A percentile compares a stretch with the other conserved stretches of the same genome.
phyloP scores from a whole-genome alignment of 2,329 filamentous ascomycete species.

The Ascochyta lentis region DNA sequence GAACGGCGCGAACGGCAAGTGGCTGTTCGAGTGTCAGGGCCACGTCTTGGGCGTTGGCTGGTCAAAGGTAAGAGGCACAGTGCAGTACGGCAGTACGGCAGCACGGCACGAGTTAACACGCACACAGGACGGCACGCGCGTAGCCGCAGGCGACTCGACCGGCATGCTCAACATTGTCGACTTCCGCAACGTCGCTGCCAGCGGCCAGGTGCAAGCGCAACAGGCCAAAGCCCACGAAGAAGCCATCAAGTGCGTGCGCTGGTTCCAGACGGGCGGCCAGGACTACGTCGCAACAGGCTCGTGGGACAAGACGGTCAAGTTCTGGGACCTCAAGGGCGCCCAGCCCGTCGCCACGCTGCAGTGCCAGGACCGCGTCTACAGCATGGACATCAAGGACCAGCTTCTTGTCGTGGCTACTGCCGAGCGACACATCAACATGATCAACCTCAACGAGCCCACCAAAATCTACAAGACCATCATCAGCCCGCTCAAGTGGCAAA shows the following conservation, averaged over 20 bases:
- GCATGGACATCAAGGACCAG: conserved; percentile 88
- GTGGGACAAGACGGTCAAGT: conserved; percentile 90
- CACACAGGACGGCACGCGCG: conserved; percentile 82
- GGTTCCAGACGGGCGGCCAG: conserved; percentile 64
- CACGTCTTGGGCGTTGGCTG: conserved; percentile 87
- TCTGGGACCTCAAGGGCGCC: conserved; percentile 77
- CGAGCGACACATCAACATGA: conserved; percentile 93
- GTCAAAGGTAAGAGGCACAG: conserved; percentile 72
- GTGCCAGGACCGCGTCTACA: conserved; percentile 82
- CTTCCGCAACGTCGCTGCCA: conserved; percentile 59
- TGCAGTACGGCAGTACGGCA: neutral
- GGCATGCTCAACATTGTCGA: conserved; percentile 91
- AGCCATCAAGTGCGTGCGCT: conserved; percentile 78
- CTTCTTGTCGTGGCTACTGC: conserved; percentile 91
- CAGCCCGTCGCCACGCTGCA: conserved; percentile 70
- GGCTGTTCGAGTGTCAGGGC: conserved; percentile 79
- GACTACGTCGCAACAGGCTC: conserved; percentile 91
- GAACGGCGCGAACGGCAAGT: conserved; percentile 83
- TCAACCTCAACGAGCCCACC: conserved; percentile 86
- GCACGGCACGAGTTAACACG: conserved; percentile 20
- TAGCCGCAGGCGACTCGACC: conserved; percentile 87
- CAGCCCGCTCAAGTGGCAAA: conserved; percentile 98
- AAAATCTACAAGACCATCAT: conserved; percentile 97
- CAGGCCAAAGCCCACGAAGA: conserved; percentile 80
- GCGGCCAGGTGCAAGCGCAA: conserved; percentile 37